Evolutionary conservation across 768 basidiomycete species (phyloP).

Genomic region (Exidia glandulosa): DNA sequence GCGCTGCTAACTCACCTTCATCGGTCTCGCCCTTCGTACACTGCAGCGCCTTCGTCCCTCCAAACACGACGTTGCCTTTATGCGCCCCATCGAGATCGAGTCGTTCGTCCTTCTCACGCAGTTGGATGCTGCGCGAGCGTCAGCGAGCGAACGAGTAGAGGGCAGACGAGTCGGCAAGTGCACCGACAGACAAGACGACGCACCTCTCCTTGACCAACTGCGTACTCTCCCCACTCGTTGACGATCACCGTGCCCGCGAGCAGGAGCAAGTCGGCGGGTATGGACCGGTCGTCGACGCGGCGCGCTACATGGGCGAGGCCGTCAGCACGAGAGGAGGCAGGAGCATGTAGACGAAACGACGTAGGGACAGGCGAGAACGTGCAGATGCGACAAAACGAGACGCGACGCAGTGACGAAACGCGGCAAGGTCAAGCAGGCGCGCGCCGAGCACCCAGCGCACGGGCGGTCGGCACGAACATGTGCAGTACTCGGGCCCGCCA

Average conservation of each 20-base stretch:
- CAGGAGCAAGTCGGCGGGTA: conserved; percentile 91
- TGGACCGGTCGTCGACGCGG: conserved; percentile 66
- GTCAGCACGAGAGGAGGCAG: no score
- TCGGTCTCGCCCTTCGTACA: no score
- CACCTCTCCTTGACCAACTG: conserved; percentile 76
- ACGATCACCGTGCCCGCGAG: conserved; percentile 89
- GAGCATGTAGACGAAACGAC: no score
- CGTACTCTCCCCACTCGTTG: conserved; percentile 98
- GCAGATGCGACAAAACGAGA: no score
- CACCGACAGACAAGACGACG: neutral
- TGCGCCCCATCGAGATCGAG: conserved; percentile 82
- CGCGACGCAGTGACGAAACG: no score
- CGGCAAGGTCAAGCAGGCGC: no score
- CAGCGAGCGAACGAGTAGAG: conserved; percentile 50
- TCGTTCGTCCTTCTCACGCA: conserved; percentile 60
- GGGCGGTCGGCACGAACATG: no score
- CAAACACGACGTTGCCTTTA: conserved; percentile 82
- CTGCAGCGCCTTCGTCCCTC: conserved; percentile 95
- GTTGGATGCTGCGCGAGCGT: conserved; percentile 88
- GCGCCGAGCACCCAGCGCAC: no score
- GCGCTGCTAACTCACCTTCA: no score
- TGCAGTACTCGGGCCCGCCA: no score
- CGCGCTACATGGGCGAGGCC: no score
- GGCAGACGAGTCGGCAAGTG: neutral
- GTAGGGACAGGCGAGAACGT: no score